Evolutionary conservation across 2,329 filamentous ascomycete genomes (phyloP), one percentile per base, ranked within the genome.

Genomic region (Lasiodiplodia sp.): DNA sequence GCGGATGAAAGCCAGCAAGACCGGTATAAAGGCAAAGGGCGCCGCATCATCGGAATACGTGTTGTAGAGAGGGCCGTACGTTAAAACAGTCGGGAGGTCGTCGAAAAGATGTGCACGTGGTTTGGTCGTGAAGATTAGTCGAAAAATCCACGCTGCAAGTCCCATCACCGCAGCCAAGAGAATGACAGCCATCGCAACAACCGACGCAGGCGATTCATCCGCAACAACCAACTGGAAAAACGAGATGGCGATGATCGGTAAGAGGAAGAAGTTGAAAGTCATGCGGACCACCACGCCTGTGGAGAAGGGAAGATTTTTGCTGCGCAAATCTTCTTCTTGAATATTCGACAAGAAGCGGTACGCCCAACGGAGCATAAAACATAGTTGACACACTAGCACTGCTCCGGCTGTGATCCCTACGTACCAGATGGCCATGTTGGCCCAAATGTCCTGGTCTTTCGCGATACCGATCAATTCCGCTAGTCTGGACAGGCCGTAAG

Each of bases 11-110:
- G 92, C 97, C 69, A 98, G 84, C 40, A 96, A 83, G 18, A 97
- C 89, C 0, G 95, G 94, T 23, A 97, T 90, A 52, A 97, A 86
- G 7, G 95, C 94, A 79, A 97, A 99, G 0, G 93, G 90, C 8
- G 95, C 93, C 0, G 94, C 93, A 77, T 95, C 92, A 78, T 99
- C 96, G 28, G 92, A 96, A 79, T 97, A 98, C 0, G 96, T 99
- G 81, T 99, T 99, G 77, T 99, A 99, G 8, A 99, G 84, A 5
- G 96, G 93, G 0, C 96, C 96, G 74, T 97, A 98, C 0, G 93
- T 86, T 2, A 99, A 85, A 10, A 98, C 90, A 0, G 93, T 97
- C 7, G 93, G 90, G 60, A 99, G 85, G 75, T 98, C 94, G 79
- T 99, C 96, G 78, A 97, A 99, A 11, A 99, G 85, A 72, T 93